Evolutionary conservation across 1,139 yeast species (phyloP), one percentile per base, ranked within the genome.

Genomic region (Pichia sp.): DNA sequence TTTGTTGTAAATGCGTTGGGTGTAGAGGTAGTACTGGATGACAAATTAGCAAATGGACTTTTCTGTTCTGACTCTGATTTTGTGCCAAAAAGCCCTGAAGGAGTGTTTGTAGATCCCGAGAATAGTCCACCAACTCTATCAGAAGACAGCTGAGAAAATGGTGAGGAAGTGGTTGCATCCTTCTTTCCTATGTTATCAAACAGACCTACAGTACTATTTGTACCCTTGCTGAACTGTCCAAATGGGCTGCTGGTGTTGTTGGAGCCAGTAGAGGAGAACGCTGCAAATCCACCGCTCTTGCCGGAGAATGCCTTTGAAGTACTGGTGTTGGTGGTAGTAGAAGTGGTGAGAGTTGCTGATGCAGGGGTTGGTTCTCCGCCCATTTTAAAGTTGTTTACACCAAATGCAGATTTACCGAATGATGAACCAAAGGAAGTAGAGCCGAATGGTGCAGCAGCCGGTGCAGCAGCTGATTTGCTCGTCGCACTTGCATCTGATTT

Each of bases 391-490:
- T 46, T 31, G 26, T 23, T 36, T 2, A 47, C 43, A 4, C 62
- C 66, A 51, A 60, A 59, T 6, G 63, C 57, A 23, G 65, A 54
- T 23, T 50, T 44, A 2, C 55, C 57, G 49, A 54, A 16, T 30
- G 54, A 7, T 23, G 44, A 30, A 23, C 53, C 50, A 50, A 43
- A 50, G 13, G 58, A 53, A 8, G 53, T 31, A 23, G 32, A 16
- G 19, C 49, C 55, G 32, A 40, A 31, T 23, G 50, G 46, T n/a
- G 48, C 7, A 15, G 34, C 11, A 15, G 47, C 11, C 11, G 30
- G n/a, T 36, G 15, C 16, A 43, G 32, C 36, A 36, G 42, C 30
- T n/a, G 26, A 29, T 13, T 23, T 8, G 15, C 38, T 8, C 16
- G 51, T 11, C 10, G 16, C 5, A 8, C 29, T 32, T 16, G 40